Evolutionary conservation across 208 protist species (phyloP), one percentile per base, ranked within the genome.

Genomic region (Angomonas desouzai): DNA sequence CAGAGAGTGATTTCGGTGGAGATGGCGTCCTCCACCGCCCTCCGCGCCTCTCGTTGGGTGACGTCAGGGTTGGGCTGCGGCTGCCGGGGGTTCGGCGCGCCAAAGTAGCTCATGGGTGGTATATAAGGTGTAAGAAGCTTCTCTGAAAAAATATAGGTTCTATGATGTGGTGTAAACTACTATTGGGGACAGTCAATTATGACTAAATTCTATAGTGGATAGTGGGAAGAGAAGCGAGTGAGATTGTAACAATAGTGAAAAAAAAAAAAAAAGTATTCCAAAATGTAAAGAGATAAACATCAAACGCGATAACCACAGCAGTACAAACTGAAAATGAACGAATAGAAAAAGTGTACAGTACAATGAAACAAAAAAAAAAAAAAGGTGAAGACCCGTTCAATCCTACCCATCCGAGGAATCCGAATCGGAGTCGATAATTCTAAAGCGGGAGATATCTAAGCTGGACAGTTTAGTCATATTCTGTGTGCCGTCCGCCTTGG

Each of bases 11-110:
- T 64, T 45, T 87, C 80, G 0, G 77, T 67, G 13, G 58, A 72
- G 23, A 93, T 75, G n/a, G 74, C 66, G 18, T 91, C 77, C 64
- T 91, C 84, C 30, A 93, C 77, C 33, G 75, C 70, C 22, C 64
- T 62, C 13, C 47, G 72, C 3, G 56, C 30, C 33, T 63, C 32
- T 36, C 33, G 20, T 23, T 51, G 45, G 18, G 20, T 51, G 45
- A 16, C 45, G 6, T 51, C 45, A 6, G 36, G 6, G 9, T 13
- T 13, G 6, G 36, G 6, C 36, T 6, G 36, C 9, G 36, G 36
- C 13, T 40, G 36, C 6, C 36, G 36, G 13, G 36, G 9, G 9
- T 6, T 40, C 6, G 36, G 6, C 6, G 36, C 6, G 13, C 13
- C 13, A 13, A 40, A 40, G 13, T 40, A 40, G 13, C 36, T 40